phyloP scores from a whole-genome alignment of 73 alveolate species.

The Symbiodinium natans region DNA sequence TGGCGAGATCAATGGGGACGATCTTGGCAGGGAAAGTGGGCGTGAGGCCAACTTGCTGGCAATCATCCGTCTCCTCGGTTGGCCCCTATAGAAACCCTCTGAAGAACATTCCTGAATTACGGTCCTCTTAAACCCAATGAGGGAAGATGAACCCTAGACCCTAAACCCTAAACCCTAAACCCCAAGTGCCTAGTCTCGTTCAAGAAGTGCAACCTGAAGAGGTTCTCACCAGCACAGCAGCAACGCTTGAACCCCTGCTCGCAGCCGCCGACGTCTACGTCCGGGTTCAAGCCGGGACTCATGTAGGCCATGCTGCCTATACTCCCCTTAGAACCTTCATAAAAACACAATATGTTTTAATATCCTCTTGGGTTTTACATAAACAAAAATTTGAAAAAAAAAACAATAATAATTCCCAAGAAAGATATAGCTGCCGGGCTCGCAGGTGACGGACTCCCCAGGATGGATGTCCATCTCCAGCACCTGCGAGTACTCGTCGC shows the following conservation, averaged over 20 bases:
- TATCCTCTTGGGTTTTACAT: too few species aligned
- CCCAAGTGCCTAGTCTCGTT: too few species aligned
- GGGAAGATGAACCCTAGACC: too few species aligned
- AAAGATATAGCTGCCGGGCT: slow-evolving; percentile 11
- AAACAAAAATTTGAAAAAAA: too few species aligned
- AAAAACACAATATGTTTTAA: too few species aligned
- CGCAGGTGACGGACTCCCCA: slow-evolving; percentile 50
- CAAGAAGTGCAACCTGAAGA: slow-evolving; percentile 45
- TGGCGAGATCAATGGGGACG: slow-evolving; percentile 38
- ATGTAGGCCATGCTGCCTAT: too few species aligned
- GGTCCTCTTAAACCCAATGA: too few species aligned
- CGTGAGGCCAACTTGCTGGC: slow-evolving; percentile 39
- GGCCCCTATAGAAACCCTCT: too few species aligned
- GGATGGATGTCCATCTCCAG: slow-evolving; percentile 25
- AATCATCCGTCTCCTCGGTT: slow-evolving; percentile 1
- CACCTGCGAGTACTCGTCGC: slow-evolving; percentile 55
- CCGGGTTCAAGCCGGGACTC: slow-evolving; percentile 29
- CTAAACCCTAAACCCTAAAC: too few species aligned
- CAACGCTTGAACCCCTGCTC: slow-evolving; percentile 53
- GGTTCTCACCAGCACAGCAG: slow-evolving; percentile 53
- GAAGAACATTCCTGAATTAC: too few species aligned
- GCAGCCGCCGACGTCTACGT: slow-evolving; percentile 54
- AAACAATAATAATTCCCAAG: not conserved
- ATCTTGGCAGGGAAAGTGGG: slow-evolving; percentile 72
- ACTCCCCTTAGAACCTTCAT: too few species aligned